Conservation (phyloP, 2,329 filamentous ascomycete genomes). For the Trichophyton schoenleinii region DNA sequence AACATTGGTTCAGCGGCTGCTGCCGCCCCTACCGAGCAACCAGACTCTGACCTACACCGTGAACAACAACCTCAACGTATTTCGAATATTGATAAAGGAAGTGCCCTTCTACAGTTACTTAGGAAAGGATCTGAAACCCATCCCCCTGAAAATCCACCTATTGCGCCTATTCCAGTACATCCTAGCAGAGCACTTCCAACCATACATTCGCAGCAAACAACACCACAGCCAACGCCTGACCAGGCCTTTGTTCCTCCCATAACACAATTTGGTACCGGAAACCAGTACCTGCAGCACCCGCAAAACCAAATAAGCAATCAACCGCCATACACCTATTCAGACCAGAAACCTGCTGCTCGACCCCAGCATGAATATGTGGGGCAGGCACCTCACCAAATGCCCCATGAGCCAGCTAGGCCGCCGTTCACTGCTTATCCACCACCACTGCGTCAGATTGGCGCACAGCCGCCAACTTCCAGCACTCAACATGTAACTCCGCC, state of each 20-base stretch:
- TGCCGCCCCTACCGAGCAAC: conserved; percentile 1
- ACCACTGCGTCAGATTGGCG: not conserved
- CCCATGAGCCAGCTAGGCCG: not conserved
- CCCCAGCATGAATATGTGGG: not conserved
- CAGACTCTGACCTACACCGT: conserved; percentile 2
- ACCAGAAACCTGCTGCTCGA: not conserved
- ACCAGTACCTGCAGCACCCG: not conserved
- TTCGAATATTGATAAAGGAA: conserved; percentile 28
- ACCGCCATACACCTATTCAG: not conserved
- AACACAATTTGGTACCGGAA: not conserved
- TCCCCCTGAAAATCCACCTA: conserved; percentile 17
- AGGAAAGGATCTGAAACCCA: conserved; percentile 28
- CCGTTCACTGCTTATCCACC: conserved; percentile 1
- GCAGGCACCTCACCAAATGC: not conserved
- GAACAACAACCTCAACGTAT: conserved; percentile 8
- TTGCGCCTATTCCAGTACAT: conserved; percentile 12
- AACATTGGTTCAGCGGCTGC: conserved; percentile 26
- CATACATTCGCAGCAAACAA: not conserved
- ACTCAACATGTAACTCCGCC: conserved; percentile 18
- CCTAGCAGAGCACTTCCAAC: not conserved
- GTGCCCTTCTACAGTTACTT: conserved; percentile 46
- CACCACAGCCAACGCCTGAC: not conserved
- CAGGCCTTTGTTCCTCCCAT: not conserved
- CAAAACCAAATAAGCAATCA: not conserved
- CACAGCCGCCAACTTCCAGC: not conserved